Evolutionary conservation across 2,329 filamentous ascomycete species (phyloP), one percentile per base, ranked within the genome.

Genomic region (Endothia cerciana): DNA sequence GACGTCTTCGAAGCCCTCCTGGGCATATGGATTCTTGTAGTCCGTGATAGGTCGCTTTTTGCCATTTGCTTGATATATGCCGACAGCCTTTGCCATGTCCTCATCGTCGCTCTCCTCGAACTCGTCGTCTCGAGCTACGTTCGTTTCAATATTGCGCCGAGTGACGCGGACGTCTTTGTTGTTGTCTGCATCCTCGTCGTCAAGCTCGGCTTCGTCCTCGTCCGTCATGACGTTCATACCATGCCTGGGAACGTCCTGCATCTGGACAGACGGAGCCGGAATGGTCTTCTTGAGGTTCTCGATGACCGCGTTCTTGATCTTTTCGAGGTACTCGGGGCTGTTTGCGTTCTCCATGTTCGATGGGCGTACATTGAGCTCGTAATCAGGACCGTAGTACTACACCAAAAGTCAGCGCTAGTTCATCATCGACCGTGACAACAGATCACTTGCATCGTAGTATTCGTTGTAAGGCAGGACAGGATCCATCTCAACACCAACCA

Each of bases 341-440:
- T 97, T 97, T 53, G 93, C 91, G 73, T 97, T 98, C 74, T 97
- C 93, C 81, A 95, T 92, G 69, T 93, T 94, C 15, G 90, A 91
- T 1, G 97, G 85, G 36, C 92, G 89, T 1, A 97, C 95, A 76
- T 97, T 95, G 7, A 99, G 85, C 69, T 93, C 90, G 73, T 94
- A 97, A 72, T 97, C 93, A 7, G 91, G 91, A 17, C 91, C 92
- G 76, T 98, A 99, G 74, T 97, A 97, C 84, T 95, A 80, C 82
- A 68, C 25, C 62, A 71, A 70, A n/a, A 70, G 69, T 47, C 8
- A 68, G 43, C 22, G 53, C n/a, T 13, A 13, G 10, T 8, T 38
- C 15, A 41, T 55, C 36, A 62, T 49, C 22, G 30, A 33, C 28
- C n/a, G n/a, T 13, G 25, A 3, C 19, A 49, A 22, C 6, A 13